phyloP scores from a whole-genome alignment of 352 stramenopile genomes.

The Globisporangium perplexum region DNA sequence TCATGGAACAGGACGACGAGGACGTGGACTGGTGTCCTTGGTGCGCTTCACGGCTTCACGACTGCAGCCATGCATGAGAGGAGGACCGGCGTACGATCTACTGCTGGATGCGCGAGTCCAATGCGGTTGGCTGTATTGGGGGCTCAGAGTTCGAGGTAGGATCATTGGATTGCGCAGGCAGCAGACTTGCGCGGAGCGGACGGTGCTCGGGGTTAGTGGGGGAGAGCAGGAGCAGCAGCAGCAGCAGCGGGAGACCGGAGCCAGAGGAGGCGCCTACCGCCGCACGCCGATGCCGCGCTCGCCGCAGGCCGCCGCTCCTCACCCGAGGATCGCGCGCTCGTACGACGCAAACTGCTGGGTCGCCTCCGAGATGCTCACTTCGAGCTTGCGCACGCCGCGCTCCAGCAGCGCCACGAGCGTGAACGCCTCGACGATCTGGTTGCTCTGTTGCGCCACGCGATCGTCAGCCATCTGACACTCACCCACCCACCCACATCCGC shows the following conservation, averaged over 20 bases:
- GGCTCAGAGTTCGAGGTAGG: too few species aligned
- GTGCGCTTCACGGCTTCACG: too few species aligned
- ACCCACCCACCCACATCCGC: not conserved
- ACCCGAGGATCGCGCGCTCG: constrained; percentile 61
- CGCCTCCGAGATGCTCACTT: constrained; percentile 93
- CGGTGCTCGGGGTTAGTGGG: not conserved
- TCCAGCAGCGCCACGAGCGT: constrained; percentile 70
- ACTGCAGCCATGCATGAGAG: too few species aligned
- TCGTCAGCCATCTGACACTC: not conserved
- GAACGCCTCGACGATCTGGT: constrained; percentile 83
- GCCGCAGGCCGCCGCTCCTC: constrained; percentile 4
- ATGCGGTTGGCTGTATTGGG: too few species aligned
- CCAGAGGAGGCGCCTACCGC: not conserved
- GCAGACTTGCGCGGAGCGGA: not conserved
- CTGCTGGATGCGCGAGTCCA: too few species aligned
- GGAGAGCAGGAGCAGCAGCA: not conserved
- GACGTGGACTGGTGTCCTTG: too few species aligned
- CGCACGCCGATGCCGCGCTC: not conserved
- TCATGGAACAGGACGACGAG: too few species aligned
- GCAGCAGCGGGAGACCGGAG: too few species aligned
- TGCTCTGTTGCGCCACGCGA: constrained; percentile 40
- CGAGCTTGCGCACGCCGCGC: constrained; percentile 83
- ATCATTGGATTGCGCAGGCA: too few species aligned
- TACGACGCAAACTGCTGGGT: constrained; percentile 87
- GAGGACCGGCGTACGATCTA: too few species aligned